Evolutionary conservation across 2,329 filamentous ascomycete genomes (phyloP).

Genomic region (Trichoderma atrobrunneum): DNA sequence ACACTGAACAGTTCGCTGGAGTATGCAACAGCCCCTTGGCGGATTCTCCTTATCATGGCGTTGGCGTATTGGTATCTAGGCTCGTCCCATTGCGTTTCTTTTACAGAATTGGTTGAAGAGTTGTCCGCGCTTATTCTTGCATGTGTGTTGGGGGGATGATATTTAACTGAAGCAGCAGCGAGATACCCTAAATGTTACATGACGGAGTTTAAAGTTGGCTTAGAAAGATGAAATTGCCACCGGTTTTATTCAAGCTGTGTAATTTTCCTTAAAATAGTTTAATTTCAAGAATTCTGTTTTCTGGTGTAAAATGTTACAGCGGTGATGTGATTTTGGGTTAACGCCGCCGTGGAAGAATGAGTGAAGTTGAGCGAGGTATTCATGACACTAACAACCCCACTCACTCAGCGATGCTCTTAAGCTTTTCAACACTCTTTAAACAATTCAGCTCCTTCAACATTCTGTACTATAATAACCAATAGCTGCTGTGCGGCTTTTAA

Average conservation of each 20-base stretch:
- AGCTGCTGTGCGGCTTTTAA: background rate
- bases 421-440: background rate
- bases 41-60: background rate
- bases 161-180: conserved; percentile 12
- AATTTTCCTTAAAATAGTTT: background rate
- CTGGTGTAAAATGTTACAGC: background rate
- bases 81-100: background rate
- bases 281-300: background rate
- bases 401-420: background rate
- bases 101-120: background rate
- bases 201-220: background rate
- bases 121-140: background rate
- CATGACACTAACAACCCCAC: background rate
- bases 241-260: background rate
- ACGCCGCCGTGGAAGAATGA: background rate
- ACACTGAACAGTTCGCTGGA: background rate
- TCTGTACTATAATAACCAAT: background rate
- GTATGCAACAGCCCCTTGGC: background rate
- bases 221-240: background rate
- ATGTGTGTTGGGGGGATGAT: background rate
- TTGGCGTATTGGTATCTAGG: background rate
- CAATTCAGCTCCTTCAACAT: background rate
- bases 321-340: background rate
- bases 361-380: background rate
- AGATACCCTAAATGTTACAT: conserved; percentile 23